Evolutionary conservation across 2,329 filamentous ascomycete species (phyloP), one percentile per base, ranked within the genome.

Genomic region (Colletotrichum simmondsii): DNA sequence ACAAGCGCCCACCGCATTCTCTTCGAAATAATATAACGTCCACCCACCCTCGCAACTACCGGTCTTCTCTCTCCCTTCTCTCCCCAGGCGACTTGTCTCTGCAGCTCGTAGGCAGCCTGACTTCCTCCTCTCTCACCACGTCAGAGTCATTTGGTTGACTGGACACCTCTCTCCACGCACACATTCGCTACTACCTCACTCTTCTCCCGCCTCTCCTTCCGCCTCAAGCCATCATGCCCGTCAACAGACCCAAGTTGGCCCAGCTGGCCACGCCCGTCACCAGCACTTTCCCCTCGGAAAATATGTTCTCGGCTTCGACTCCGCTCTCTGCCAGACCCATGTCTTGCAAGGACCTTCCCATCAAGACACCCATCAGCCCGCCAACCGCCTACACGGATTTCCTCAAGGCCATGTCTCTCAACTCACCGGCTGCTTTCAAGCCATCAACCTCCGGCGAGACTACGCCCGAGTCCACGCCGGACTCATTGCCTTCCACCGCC

Each of bases 341-440:
- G 71, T 77, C 79, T 54, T 81, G 80, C 75, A 83, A 83, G 75
- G 77, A 75, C 10, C 77, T 83, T 4, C 87, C 89, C 77, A 90
- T 95, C 86, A 96, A 95, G 84, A 98, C 95, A 5, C 95, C 95
- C 61, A 97, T 98, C 81, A 97, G 94, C 64, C 96, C 96, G 65
- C 96, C 96, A 3, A 87, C 90, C 26, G 95, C 96, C 71, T 98
- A 98, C 81, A 93, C 94, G 76, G 95, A 98, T 79, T 98, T 98
- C 80, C 91, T 98, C 75, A 96, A 95, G 84, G 92, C 92, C 73
- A 91, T 97, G 84, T 92, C 92, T 22, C 87, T 95, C 71, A 90
- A 92, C 79, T 95, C 92, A 75, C 93, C 94, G 10, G 84, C 90
- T 59, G 87, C 90, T 60, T 78, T 77, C 69, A 89, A 92, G 53